Conservation (phyloP, 1,139 yeast genomes). For the Taphrina pruni region DNA sequence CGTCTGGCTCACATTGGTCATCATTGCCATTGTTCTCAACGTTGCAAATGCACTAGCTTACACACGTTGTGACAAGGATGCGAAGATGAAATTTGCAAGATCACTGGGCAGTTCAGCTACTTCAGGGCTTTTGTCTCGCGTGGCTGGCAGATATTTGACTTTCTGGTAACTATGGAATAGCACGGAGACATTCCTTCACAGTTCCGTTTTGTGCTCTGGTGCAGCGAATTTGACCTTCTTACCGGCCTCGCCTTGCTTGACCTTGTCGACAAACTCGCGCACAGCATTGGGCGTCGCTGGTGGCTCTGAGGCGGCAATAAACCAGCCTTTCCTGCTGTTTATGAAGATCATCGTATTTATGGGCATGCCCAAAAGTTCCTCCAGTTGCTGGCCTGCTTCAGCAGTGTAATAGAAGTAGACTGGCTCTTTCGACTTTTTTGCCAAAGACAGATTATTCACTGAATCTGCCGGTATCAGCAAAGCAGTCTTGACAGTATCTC, state of each 20-base stretch:
- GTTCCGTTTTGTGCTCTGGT: slow-evolving; percentile 4
- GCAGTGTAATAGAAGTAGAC: background rate
- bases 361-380: slow-evolving; percentile 8
- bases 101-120: slow-evolving; percentile 31
- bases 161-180: slow-evolving; percentile 15
- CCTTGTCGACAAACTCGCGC: slow-evolving; percentile 29
- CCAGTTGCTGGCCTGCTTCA: background rate
- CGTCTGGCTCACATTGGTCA: slow-evolving; percentile 62
- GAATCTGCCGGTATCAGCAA: slow-evolving; percentile 3
- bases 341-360: slow-evolving; percentile 8
- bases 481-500: slow-evolving; percentile 1
- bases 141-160: slow-evolving; percentile 27
- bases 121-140: slow-evolving; percentile 32
- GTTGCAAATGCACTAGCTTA: slow-evolving; percentile 43
- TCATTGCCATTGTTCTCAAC: slow-evolving; percentile 41
- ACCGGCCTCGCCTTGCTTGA: slow-evolving; percentile 30
- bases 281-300: background rate
- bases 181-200: background rate
- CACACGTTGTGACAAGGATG: slow-evolving; percentile 44
- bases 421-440: background rate
- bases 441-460: slow-evolving; percentile 1
- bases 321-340: slow-evolving; percentile 29
- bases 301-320: background rate
- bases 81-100: slow-evolving; percentile 42
- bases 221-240: background rate